Evolutionary conservation across 257 asterid species (phyloP), one percentile per base, ranked within the genome.

Genomic region (Scutellaria baicalensis): DNA sequence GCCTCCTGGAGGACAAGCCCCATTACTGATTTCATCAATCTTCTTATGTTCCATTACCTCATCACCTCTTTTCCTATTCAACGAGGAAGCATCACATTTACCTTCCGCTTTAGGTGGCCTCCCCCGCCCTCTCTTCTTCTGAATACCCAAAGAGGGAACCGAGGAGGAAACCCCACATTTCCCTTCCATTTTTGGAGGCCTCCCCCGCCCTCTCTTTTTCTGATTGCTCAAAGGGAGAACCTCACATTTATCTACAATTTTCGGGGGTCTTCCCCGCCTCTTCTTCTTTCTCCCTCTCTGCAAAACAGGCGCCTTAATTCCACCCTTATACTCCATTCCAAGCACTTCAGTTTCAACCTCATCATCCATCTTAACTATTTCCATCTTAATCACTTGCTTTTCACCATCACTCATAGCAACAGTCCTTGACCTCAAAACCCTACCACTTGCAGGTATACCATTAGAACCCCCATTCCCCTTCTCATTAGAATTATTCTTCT

Each of bases 391-490:
- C 63, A 59, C 84, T 42, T 68, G 83, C 59, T 78, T 82, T 31
- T 81, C 88, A 47, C 80, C 84, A 45, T 79, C 84, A 68, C 74
- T 75, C 76, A 59, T 76, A n/a, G 75, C 84, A 72, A 78, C 77
- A 5, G 89, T 82, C 77, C 86, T 80, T 12, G 98, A 90, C 82
- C 97, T 82, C 85, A 90, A 80, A 81, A 88, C 90, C 83, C 96
- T 79, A 16, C 87, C 91, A 6, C 55, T 67, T 16, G 50, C 74
- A 44, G 88, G 75, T n/a, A 60, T 52, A 18, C 78, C 83, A 60
- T 60, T 82, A 59, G 70, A 50, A 39, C 55, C 77, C 61, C 33
- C 83, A 45, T 64, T 66, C 66, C 73, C 78, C 6, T 59, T 66
- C 35, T 64, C 72, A 50, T 45, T 21, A 3, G 76, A 65, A 74